phyloP scores from a whole-genome alignment of 306 rosid species.

The Medicago ruthenica region DNA sequence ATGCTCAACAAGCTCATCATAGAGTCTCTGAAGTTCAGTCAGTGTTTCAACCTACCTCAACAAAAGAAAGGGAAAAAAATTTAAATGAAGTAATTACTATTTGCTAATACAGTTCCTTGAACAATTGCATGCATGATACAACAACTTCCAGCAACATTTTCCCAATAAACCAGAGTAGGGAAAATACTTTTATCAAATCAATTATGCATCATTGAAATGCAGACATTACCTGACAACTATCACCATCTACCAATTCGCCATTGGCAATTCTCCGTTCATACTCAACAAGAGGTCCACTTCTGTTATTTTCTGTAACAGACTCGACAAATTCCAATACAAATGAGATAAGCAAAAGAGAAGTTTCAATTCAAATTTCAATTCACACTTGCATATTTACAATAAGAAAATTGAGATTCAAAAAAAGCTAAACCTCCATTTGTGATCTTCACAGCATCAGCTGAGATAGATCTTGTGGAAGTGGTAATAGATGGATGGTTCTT shows the following conservation, averaged over 20 bases:
- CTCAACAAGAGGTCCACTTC: conserved; percentile 91
- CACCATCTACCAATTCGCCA: conserved; percentile 90
- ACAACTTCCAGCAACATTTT: conserved; percentile 28
- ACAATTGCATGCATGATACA: conserved; percentile 22
- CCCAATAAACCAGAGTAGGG: conserved; percentile 23
- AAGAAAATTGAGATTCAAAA: neutral
- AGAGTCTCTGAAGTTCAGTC: conserved; percentile 89
- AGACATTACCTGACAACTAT: conserved; percentile 74
- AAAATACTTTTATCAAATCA: conserved; percentile 8
- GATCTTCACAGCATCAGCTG: conserved; percentile 55
- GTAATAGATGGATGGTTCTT: conserved; percentile 38
- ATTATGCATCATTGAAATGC: conserved; percentile 2
- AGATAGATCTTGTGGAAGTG: conserved; percentile 59
- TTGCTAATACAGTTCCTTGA: conserved; percentile 13
- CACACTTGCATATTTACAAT: neutral
- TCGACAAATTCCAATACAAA: conserved; percentile 40
- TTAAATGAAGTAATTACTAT: conserved; percentile 10
- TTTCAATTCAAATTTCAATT: too few species aligned
- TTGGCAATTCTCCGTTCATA: conserved; percentile 82
- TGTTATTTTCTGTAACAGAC: conserved; percentile 53
- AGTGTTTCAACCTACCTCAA: conserved; percentile 72
- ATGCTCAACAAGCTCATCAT: conserved; percentile 78
- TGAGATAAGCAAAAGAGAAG: conserved; percentile 13
- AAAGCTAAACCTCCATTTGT: conserved; percentile 64
- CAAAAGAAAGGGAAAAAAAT: conserved; percentile 3